A percentile compares a stretch with the other conserved stretches of the same genome.
phyloP scores from a whole-genome alignment of 352 stramenopile genomes.

The Globisporangium splendens region DNA sequence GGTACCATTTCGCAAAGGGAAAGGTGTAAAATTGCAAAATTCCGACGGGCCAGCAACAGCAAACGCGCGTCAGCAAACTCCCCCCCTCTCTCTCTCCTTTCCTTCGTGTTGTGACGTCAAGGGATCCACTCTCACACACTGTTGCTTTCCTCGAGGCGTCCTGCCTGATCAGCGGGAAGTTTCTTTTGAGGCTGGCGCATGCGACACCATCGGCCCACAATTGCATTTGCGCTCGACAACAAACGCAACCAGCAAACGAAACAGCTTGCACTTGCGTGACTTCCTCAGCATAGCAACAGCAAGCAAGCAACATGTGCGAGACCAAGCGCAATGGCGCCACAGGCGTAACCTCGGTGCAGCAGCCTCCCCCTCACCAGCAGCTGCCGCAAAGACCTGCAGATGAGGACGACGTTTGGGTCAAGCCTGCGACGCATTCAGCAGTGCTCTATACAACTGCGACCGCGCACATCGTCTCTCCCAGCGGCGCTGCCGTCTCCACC shows the following conservation, averaged over 20 bases:
- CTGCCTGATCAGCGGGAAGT: too few species aligned
- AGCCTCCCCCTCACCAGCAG: neutral
- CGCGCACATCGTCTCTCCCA: neutral
- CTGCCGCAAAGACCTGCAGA: neutral
- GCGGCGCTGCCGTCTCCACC: too few species aligned
- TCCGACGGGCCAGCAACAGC: too few species aligned
- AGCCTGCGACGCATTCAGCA: neutral
- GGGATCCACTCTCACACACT: too few species aligned
- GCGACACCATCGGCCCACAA: neutral
- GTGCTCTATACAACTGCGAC: neutral
- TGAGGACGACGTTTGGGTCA: neutral
- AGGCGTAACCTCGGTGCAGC: too few species aligned
- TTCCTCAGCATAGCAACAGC: neutral
- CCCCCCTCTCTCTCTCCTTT: too few species aligned
- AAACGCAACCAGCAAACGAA: neutral
- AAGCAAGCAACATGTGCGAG: neutral
- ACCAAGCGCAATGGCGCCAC: neutral
- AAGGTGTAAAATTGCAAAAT: too few species aligned
- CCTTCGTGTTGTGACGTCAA: too few species aligned
- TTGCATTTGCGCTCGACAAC: neutral
- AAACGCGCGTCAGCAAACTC: too few species aligned
- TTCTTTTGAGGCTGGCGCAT: neutral
- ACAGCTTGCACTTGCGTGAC: neutral
- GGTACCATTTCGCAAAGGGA: too few species aligned
- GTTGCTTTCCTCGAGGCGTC: too few species aligned